phyloP scores from a whole-genome alignment of 192 early-diverging fungal species.

The Phlyctochytrium planicorne region DNA sequence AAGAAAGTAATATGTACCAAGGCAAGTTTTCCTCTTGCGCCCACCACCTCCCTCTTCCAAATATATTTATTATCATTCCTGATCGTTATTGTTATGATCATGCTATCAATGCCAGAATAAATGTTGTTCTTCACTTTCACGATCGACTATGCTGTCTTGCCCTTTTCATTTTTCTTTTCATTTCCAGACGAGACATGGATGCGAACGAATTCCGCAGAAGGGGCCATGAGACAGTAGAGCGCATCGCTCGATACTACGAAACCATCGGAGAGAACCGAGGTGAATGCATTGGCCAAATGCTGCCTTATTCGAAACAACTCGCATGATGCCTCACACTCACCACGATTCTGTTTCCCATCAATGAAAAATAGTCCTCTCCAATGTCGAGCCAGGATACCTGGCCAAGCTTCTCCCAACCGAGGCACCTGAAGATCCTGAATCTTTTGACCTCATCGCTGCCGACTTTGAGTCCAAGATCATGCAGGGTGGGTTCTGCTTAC shows the following conservation, averaged over 20 bases:
- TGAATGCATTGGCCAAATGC: neutral
- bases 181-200: neutral
- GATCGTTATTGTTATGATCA: too few species aligned
- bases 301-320: neutral
- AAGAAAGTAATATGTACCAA: conserved; percentile 14
- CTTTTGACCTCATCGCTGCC: conserved; percentile 33
- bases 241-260: conserved; percentile 62
- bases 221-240: conserved; percentile 61
- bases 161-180: too few species aligned
- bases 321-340: neutral
- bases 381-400: conserved; percentile 62
- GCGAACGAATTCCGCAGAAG: conserved; percentile 49
- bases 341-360: conserved; percentile 31
- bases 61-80: too few species aligned
- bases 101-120: too few species aligned
- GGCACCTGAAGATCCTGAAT: conserved; percentile 50
- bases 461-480: conserved; percentile 60
- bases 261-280: conserved; percentile 20
- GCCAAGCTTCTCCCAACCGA: conserved; percentile 51
- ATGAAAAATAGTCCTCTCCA: conserved; percentile 38
- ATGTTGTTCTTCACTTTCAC: too few species aligned
- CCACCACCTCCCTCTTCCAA: too few species aligned
- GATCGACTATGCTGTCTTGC: too few species aligned
- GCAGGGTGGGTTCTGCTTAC: conserved; percentile 25
- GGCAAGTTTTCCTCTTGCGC: too few species aligned